These are phyloP conservation scores for Aspergillus bombycis DNA, from an alignment of 2,329 filamentous ascomycete species.

Conservation along the genomic window DNA sequence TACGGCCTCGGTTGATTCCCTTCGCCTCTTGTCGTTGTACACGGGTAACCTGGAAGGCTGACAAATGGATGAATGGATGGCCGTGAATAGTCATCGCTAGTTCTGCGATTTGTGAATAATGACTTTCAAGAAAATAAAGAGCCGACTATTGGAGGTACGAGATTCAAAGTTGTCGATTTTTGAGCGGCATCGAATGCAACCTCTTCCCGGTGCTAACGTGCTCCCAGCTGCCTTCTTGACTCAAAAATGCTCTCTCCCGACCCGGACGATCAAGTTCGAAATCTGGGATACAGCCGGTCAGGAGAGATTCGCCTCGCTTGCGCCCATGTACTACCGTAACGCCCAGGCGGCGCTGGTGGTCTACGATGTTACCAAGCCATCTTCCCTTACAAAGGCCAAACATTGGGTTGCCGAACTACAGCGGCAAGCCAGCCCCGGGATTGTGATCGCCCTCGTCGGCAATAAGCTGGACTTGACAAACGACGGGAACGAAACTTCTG, in stretches of 20 bases:
- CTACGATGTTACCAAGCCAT: slow-evolving; percentile 97
- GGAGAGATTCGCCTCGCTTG: slow-evolving; percentile 93
- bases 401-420: slow-evolving; percentile 99
- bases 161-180: slow-evolving; percentile 8
- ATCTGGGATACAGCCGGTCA: slow-evolving; percentile 99
- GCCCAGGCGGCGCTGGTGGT: slow-evolving; percentile 96
- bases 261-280: slow-evolving; percentile 75
- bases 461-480: slow-evolving; percentile 93
- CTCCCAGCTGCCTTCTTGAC: slow-evolving; percentile 87
- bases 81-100: slow-evolving; percentile 78
- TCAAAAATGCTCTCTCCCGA: slow-evolving; percentile 96
- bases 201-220: slow-evolving; percentile 16
- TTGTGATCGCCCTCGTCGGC: slow-evolving; percentile 94
- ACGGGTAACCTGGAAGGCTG: slow-evolving; percentile 23
- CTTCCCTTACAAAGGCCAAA: slow-evolving; percentile 92
- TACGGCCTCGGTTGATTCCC: slow-evolving; percentile 45
- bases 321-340: slow-evolving; percentile 99
- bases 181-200: not conserved
- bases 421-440: slow-evolving; percentile 91
- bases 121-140: slow-evolving; percentile 99
- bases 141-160: slow-evolving; percentile 90
- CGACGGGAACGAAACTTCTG: slow-evolving; percentile 52
- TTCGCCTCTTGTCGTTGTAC: slow-evolving; percentile 13
- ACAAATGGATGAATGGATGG: slow-evolving; percentile 19
- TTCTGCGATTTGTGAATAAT: slow-evolving; percentile 98